phyloP scores from a whole-genome alignment of 2,329 filamentous ascomycete species.

The Paecilomyces sp. region DNA sequence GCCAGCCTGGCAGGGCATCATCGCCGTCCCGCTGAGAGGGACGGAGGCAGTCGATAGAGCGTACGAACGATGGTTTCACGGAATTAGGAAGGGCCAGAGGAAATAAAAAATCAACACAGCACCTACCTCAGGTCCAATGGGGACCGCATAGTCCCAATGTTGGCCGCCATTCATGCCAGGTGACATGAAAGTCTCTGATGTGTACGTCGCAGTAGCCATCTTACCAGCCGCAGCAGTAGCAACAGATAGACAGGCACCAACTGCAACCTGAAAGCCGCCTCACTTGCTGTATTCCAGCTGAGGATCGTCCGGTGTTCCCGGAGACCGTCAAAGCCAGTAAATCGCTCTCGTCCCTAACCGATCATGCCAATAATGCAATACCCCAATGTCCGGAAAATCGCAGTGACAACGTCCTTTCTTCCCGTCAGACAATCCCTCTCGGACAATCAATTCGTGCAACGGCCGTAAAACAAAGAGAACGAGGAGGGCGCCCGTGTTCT shows the following conservation, averaged over 20 bases:
- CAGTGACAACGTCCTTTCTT: background rate
- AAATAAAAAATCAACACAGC: background rate
- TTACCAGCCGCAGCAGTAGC: slow-evolving; percentile 15
- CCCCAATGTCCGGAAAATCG: background rate
- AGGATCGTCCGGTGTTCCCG: background rate
- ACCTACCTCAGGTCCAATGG: slow-evolving; percentile 29
- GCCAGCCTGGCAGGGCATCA: background rate
- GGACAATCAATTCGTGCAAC: background rate
- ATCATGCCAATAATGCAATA: background rate
- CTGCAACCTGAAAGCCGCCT: slow-evolving; percentile 24
- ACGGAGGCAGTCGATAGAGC: background rate
- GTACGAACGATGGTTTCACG: background rate
- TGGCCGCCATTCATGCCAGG: slow-evolving; percentile 22
- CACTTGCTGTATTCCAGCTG: background rate
- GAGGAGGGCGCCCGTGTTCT: background rate
- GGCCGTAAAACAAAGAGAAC: background rate
- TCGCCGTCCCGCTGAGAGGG: background rate
- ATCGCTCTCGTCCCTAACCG: background rate
- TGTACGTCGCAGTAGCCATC: slow-evolving; percentile 35
- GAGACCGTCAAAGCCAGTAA: background rate
- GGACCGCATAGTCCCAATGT: slow-evolving; percentile 33
- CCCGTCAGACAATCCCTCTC: background rate
- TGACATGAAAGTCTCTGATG: slow-evolving; percentile 32
- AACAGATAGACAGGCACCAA: background rate
- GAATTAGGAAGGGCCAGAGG: background rate